phyloP scores from a whole-genome alignment of 192 early-diverging fungal species.

The Coemansia sp. region DNA sequence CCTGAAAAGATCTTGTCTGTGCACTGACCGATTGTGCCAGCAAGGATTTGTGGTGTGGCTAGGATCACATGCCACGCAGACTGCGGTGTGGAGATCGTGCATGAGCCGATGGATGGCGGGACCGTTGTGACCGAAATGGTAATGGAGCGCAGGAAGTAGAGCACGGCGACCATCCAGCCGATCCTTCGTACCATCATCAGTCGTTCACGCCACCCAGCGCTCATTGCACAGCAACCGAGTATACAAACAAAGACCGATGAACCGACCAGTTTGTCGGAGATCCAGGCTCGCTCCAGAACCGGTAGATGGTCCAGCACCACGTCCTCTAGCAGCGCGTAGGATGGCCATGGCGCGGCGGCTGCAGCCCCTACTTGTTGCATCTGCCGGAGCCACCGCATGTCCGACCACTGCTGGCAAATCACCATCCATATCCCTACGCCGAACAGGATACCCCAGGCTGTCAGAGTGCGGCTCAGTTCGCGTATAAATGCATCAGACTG shows the following conservation, averaged over 20 bases:
- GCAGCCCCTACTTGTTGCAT: neutral
- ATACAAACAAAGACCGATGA: conserved; percentile 50
- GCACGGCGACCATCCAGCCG: conserved; percentile 55
- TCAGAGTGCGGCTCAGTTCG: conserved; percentile 31
- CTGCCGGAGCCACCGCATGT: conserved; percentile 45
- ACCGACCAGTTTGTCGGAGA: conserved; percentile 58
- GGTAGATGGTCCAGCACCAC: conserved; percentile 56
- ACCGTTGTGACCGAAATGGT: conserved; percentile 60
- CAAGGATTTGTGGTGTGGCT: conserved; percentile 52
- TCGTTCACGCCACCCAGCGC: conserved; percentile 55
- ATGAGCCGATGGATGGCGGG: conserved; percentile 52
- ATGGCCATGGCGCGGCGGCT: conserved; percentile 21
- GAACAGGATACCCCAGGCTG: conserved; percentile 38
- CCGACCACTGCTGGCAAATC: conserved; percentile 54
- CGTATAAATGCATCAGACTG: conserved; percentile 20
- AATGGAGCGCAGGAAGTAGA: conserved; percentile 60
- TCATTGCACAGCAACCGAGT: conserved; percentile 40
- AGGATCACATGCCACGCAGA: conserved; percentile 47
- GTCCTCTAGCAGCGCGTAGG: conserved; percentile 46
- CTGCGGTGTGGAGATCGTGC: conserved; percentile 43
- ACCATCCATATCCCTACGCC: conserved; percentile 54
- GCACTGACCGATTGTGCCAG: conserved; percentile 56
- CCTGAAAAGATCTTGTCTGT: conserved; percentile 68
- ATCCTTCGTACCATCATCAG: conserved; percentile 57
- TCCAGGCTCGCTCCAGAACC: conserved; percentile 38